A percentile compares a stretch with the other conserved stretches of the same genome.
Evolutionary conservation across 805 yeast genomes (phyloP).

Genomic region (Pachysolen tannophilus): DNA sequence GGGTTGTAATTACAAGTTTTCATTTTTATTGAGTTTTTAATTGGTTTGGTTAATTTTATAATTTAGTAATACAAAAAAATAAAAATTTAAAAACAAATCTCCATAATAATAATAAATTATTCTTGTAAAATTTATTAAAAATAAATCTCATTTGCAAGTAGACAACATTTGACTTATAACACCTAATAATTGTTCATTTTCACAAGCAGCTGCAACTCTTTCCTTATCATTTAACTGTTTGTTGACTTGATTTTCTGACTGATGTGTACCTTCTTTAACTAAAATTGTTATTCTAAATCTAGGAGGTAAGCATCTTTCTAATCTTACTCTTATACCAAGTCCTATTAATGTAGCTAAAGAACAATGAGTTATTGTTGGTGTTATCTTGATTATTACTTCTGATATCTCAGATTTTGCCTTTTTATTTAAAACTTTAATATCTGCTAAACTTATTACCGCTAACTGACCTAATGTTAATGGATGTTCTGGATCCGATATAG

Average conservation of each 20-base stretch:
- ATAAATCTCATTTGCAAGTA: conserved; percentile 48
- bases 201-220: conserved; percentile 97
- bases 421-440: conserved; percentile 63
- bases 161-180: conserved; percentile 92
- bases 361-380: conserved; percentile 98
- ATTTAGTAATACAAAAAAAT: no score
- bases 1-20: no score
- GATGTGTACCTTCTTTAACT: conserved; percentile 89
- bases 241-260: conserved; percentile 91
- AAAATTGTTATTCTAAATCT: conserved; percentile 73
- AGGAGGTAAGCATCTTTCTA: conserved; percentile 83
- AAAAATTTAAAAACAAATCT: no score
- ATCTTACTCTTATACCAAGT: conserved; percentile 83
- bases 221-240: conserved; percentile 96
- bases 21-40: no score
- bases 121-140: not conserved
- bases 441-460: conserved; percentile 82
- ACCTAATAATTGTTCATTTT: conserved; percentile 80
- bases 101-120: no score
- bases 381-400: conserved; percentile 72
- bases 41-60: no score
- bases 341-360: conserved; percentile 95
- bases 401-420: conserved; percentile 50
- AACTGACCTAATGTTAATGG: conserved; percentile 91
- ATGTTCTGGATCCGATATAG: conserved; percentile 95